Percentiles rank a stretch among this genome's conserved stretches.
phyloP scores from a whole-genome alignment of 352 stramenopile genomes.

The Phytophthora crassamura region DNA sequence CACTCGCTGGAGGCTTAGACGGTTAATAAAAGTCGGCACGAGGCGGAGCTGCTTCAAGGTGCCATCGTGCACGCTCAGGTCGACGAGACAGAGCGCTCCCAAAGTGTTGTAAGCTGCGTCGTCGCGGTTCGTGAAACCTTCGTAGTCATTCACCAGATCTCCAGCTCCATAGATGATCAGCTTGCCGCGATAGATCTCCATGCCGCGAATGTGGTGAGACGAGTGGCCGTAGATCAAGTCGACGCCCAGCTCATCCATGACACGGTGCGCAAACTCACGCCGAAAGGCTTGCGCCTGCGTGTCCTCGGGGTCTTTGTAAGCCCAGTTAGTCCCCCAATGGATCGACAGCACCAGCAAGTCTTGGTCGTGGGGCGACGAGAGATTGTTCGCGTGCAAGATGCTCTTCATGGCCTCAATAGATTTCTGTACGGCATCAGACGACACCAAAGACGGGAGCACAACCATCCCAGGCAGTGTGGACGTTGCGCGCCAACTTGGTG shows the following conservation, averaged over 20 bases:
- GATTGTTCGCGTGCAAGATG: slow-evolving; percentile 21
- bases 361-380: slow-evolving; percentile 16
- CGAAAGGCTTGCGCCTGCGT: slow-evolving; percentile 27
- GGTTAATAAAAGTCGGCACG: slow-evolving; percentile 48
- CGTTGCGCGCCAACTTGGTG: slow-evolving; percentile 38
- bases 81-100: slow-evolving; percentile 45
- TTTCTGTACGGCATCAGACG: slow-evolving; percentile 6
- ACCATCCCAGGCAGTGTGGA: slow-evolving; percentile 38
- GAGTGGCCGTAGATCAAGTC: slow-evolving; percentile 60
- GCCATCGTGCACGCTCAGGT: slow-evolving; percentile 26
- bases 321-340: slow-evolving; percentile 55
- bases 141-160: slow-evolving; percentile 60
- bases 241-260: slow-evolving; percentile 45
- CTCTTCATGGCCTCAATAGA: slow-evolving; percentile 2
- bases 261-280: slow-evolving; percentile 38
- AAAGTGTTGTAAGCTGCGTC: slow-evolving; percentile 47
- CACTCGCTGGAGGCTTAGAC: slow-evolving; percentile 39
- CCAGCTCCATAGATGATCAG: slow-evolving; percentile 56
- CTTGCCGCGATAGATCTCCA: slow-evolving; percentile 52
- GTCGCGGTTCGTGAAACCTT: slow-evolving; percentile 46
- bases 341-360: slow-evolving; percentile 47
- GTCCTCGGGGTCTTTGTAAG: slow-evolving; percentile 27
- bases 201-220: slow-evolving; percentile 50
- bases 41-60: slow-evolving; percentile 33
- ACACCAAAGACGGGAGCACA: slow-evolving; percentile 28